These are phyloP conservation scores for Chlamydomonas asymmetrica DNA, from an alignment of 139 green algal genomes.

Conservation along the genomic window DNA sequence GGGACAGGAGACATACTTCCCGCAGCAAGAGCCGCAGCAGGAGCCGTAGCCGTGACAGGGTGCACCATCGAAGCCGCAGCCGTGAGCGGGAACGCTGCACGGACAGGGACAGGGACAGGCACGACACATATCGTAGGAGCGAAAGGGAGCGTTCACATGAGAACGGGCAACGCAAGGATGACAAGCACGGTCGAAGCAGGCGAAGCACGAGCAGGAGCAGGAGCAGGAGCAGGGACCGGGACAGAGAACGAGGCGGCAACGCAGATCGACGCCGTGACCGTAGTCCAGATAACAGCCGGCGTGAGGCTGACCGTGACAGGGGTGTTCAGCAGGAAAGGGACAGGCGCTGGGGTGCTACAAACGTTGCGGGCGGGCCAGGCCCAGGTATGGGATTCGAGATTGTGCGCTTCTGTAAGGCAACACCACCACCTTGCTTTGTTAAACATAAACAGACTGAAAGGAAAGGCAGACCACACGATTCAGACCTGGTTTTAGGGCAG, in stretches of 20 bases:
- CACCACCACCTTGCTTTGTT: not conserved
- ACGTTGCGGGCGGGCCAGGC: not conserved
- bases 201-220: constrained; percentile 4
- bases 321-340: not conserved
- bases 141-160: not conserved
- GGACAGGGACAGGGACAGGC: constrained; percentile 1
- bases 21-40: no score
- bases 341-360: not conserved
- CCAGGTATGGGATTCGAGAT: not conserved
- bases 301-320: not conserved
- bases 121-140: not conserved
- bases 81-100: not conserved
- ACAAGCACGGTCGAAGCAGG: not conserved
- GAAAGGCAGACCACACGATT: not conserved
- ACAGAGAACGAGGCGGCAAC: not conserved
- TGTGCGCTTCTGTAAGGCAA: constrained; percentile 5
- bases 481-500: no score
- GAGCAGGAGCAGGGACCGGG: not conserved
- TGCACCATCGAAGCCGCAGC: constrained; percentile 9
- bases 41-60: no score
- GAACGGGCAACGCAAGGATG: not conserved
- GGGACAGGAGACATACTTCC: no score
- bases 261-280: not conserved
- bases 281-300: not conserved
- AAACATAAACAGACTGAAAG: no score